Evolutionary conservation across 164 flowering plant genomes (phyloP).

Genomic region (Cinnamomum chago): DNA sequence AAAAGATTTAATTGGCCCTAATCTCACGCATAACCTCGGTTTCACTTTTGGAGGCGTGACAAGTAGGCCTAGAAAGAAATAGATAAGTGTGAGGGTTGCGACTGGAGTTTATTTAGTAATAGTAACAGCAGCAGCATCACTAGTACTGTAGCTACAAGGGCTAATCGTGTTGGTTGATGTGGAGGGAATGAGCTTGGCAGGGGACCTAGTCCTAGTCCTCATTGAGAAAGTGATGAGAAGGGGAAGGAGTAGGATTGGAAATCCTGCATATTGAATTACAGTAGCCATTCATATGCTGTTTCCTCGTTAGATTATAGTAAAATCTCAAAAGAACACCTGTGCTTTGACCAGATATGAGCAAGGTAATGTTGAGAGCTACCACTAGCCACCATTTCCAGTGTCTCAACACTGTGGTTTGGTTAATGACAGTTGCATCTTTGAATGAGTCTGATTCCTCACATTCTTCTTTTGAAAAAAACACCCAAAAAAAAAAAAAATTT

Average conservation of each 20-base stretch:
- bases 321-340: slow-evolving; percentile 24
- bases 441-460: too few relatives aligned
- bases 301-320: slow-evolving; percentile 29
- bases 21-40: too few relatives aligned
- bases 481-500: too few relatives aligned
- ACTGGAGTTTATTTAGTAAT: background rate
- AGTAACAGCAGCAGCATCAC: background rate
- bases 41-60: too few relatives aligned
- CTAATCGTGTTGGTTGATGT: background rate
- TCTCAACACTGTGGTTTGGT: background rate
- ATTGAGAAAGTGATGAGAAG: slow-evolving; percentile 5
- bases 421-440: slow-evolving; percentile 8
- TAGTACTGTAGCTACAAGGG: background rate
- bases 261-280: slow-evolving; percentile 22
- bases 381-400: slow-evolving; percentile 33
- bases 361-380: slow-evolving; percentile 24
- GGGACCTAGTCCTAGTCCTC: background rate
- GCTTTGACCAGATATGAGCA: slow-evolving; percentile 28
- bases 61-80: slow-evolving; percentile 11
- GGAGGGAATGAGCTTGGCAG: background rate
- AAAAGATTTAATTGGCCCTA: too few relatives aligned
- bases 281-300: slow-evolving; percentile 36
- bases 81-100: slow-evolving; percentile 7
- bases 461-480: too few relatives aligned
- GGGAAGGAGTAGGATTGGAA: slow-evolving; percentile 25